A percentile compares a stretch with the other conserved stretches of the same genome.
Conservation (phyloP, 768 basidiomycete genomes). For the Bullera alba region DNA sequence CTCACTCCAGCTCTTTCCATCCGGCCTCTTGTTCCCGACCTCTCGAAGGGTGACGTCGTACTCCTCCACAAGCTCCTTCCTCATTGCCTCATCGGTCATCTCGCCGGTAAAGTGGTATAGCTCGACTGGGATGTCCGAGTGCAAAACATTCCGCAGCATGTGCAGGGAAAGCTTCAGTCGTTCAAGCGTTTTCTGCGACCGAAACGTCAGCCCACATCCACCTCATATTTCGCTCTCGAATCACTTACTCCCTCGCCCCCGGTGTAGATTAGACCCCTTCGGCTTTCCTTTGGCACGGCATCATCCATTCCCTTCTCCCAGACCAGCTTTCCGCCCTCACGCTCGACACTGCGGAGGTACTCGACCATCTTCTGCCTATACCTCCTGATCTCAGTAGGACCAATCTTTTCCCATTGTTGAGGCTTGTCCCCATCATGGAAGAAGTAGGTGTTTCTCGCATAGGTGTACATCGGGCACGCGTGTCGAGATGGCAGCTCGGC, state of each 20-base stretch:
- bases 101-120: slow-evolving; percentile 49
- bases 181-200: slow-evolving; percentile 40
- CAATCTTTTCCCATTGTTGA: slow-evolving; percentile 30
- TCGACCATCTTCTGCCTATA: slow-evolving; percentile 37
- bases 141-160: slow-evolving; percentile 46
- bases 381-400: slow-evolving; percentile 25
- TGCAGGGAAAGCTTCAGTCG: slow-evolving; percentile 44
- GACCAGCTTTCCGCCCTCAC: slow-evolving; percentile 30
- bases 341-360: slow-evolving; percentile 29
- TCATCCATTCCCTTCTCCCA: slow-evolving; percentile 29
- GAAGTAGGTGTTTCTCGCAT: slow-evolving; percentile 36
- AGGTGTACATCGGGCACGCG: slow-evolving; percentile 37
- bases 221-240: neutral
- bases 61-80: slow-evolving; percentile 28
- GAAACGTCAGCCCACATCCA: slow-evolving; percentile 3
- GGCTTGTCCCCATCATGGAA: slow-evolving; percentile 37
- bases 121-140: slow-evolving; percentile 47
- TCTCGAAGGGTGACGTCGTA: slow-evolving; percentile 41
- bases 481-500: slow-evolving; percentile 30
- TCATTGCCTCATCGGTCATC: slow-evolving; percentile 27
- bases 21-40: slow-evolving; percentile 17
- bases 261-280: slow-evolving; percentile 37
- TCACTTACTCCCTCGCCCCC: slow-evolving; percentile 36
- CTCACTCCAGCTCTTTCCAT: slow-evolving; percentile 39
- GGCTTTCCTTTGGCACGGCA: slow-evolving; percentile 8